Percentiles rank a stretch among this genome's conserved stretches.
These are phyloP conservation scores for Ustilago loliicola DNA, from an alignment of 1,284 basidiomycete genomes.

Conservation along the genomic window DNA sequence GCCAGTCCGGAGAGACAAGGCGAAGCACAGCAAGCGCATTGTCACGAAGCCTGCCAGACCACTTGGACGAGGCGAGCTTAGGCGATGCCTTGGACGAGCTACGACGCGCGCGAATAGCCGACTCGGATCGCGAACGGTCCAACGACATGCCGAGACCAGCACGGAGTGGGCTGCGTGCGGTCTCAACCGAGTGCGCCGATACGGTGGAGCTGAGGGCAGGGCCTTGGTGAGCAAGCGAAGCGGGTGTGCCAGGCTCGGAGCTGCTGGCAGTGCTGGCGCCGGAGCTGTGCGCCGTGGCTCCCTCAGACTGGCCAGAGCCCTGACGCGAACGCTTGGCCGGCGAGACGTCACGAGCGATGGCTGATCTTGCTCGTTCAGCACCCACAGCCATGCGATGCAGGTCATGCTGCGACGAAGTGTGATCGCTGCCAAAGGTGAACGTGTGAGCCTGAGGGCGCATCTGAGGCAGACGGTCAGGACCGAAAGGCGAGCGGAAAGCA, in stretches of 20 bases:
- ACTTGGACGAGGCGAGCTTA: constrained; percentile 32
- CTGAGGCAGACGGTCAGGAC: constrained; percentile 35
- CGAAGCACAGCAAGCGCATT: constrained; percentile 52
- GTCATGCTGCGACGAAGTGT: constrained; percentile 32
- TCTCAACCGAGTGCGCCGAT: constrained; percentile 35
- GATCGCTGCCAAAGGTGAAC: constrained; percentile 43
- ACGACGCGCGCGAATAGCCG: constrained; percentile 28
- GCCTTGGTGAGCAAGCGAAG: constrained; percentile 37
- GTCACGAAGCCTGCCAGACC: constrained; percentile 46
- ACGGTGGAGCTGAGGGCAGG: constrained; percentile 39
- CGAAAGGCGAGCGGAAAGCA: constrained; percentile 53
- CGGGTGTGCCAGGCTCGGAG: constrained; percentile 62
- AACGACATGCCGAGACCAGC: constrained; percentile 35
- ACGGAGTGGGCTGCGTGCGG: constrained; percentile 28
- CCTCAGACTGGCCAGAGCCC: constrained; percentile 34
- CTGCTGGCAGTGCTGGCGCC: constrained; percentile 56
- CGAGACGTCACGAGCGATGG: constrained; percentile 12
- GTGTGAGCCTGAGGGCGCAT: constrained; percentile 47
- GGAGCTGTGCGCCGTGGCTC: constrained; percentile 43
- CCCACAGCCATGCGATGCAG: constrained; percentile 54
- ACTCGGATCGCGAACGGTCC: constrained; percentile 46
- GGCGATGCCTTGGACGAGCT: constrained; percentile 39
- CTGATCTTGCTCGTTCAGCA: constrained; percentile 39
- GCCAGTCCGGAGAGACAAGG: constrained; percentile 58
- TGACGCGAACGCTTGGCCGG: constrained; percentile 38